These are phyloP conservation scores for Leishmania tarentolae DNA, from an alignment of 208 protist species.

Conservation along the genomic window DNA sequence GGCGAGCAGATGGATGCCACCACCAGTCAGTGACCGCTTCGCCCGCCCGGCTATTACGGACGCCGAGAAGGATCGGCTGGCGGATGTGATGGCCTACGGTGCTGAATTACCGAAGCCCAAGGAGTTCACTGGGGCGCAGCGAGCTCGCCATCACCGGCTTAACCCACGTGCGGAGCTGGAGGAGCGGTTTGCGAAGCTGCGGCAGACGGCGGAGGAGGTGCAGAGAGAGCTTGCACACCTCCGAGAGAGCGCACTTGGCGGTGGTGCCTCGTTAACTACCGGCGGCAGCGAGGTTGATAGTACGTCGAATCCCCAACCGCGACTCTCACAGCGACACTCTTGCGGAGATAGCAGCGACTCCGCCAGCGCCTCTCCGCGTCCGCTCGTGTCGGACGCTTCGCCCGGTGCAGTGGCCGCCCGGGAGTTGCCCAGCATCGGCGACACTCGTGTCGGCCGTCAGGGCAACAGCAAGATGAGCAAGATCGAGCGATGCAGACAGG, in stretches of 20 bases:
- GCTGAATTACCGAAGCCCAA: conserved; percentile 56
- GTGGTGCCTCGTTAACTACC: background rate
- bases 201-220: conserved; percentile 44
- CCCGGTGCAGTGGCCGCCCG: background rate
- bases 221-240: conserved; percentile 59
- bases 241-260: conserved; percentile 10
- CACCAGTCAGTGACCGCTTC: conserved; percentile 29
- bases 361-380: background rate
- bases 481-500: conserved; percentile 50
- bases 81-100: conserved; percentile 82
- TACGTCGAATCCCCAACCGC: background rate
- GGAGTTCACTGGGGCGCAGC: conserved; percentile 71
- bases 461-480: conserved; percentile 15
- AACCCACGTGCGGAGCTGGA: conserved; percentile 59
- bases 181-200: conserved; percentile 62
- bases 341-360: background rate
- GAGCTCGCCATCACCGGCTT: conserved; percentile 49
- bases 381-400: background rate
- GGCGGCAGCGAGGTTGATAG: background rate
- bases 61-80: conserved; percentile 83
- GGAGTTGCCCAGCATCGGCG: conserved; percentile 7
- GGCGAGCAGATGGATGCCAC: conserved; percentile 23
- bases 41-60: conserved; percentile 57
- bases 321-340: conserved; percentile 8
- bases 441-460: conserved; percentile 3